Conservation (phyloP, 495 filamentous ascomycete species). For the Tuber borchii region DNA sequence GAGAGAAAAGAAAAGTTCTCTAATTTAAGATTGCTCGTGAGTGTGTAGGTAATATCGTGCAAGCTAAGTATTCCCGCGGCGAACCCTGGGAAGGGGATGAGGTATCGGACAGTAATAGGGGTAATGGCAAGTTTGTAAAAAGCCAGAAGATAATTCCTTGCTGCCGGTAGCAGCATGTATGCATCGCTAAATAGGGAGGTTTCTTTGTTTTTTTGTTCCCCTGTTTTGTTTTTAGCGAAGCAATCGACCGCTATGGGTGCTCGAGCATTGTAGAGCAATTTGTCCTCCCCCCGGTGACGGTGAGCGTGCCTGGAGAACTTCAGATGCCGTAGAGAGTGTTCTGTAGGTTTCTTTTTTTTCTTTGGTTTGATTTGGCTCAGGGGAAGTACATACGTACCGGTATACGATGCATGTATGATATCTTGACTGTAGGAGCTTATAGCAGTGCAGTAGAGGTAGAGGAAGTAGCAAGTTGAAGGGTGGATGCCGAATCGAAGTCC, state of each 20-base stretch:
- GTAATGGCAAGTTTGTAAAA: neutral
- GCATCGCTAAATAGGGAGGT: neutral
- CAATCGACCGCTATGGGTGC: neutral
- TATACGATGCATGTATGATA: neutral
- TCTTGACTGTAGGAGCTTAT: neutral
- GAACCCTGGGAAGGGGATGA: neutral
- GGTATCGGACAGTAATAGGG: neutral
- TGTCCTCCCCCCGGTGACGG: neutral
- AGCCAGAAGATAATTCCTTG: neutral
- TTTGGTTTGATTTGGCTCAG: conserved; percentile 1
- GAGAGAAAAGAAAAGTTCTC: neutral
- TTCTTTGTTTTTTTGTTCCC: neutral
- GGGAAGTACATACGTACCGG: neutral
- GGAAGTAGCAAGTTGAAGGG: neutral
- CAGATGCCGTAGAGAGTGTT: neutral
- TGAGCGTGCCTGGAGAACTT: neutral
- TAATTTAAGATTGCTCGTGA: conserved; percentile 3
- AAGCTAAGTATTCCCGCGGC: neutral
- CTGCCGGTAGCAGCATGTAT: neutral
- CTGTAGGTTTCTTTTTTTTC: neutral
- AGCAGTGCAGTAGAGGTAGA: neutral
- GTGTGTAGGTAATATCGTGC: neutral
- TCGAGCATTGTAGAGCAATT: neutral
- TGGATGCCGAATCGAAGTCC: neutral
- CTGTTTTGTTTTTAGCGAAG: conserved; percentile 5